A percentile compares a stretch with the other conserved stretches of the same genome.
phyloP scores from a whole-genome alignment of 1,284 basidiomycete species.

The Volvariella volvacea region DNA sequence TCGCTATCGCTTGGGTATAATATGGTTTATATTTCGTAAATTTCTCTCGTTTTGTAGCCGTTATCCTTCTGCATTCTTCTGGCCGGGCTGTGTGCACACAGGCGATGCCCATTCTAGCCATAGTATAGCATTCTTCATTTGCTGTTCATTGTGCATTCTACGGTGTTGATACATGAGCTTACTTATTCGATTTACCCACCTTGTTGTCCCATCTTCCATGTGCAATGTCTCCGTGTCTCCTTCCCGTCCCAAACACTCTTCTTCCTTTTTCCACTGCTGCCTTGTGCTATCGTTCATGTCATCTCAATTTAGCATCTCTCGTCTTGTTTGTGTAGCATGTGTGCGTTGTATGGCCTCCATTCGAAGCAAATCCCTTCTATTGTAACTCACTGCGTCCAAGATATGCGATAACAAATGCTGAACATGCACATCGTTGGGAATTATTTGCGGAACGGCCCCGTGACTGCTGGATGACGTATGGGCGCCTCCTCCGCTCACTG shows the following conservation, averaged over 20 bases:
- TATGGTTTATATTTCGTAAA: conserved; percentile 2
- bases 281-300: conserved; percentile 1
- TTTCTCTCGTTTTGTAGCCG: too few relatives aligned
- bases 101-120: too few relatives aligned
- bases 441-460: too few relatives aligned
- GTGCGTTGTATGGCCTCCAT: conserved; percentile 17
- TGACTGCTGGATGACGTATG: too few relatives aligned
- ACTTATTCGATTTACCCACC: not conserved
- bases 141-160: not conserved
- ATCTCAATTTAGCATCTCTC: conserved; percentile 13
- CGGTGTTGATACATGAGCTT: not conserved
- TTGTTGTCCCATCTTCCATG: not conserved
- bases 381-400: too few relatives aligned
- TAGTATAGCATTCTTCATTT: too few relatives aligned
- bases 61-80: too few relatives aligned
- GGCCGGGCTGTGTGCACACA: too few relatives aligned
- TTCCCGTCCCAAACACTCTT: conserved; percentile 2
- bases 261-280: conserved; percentile 1
- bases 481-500: too few relatives aligned
- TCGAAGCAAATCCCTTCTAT: not conserved
- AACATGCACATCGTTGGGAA: too few relatives aligned
- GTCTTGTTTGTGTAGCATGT: conserved; percentile 17
- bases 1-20: not conserved
- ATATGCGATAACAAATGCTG: too few relatives aligned
- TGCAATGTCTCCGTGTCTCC: not conserved